Conservation (phyloP, 331 rosid genomes). For the Stylosanthes scabra region DNA sequence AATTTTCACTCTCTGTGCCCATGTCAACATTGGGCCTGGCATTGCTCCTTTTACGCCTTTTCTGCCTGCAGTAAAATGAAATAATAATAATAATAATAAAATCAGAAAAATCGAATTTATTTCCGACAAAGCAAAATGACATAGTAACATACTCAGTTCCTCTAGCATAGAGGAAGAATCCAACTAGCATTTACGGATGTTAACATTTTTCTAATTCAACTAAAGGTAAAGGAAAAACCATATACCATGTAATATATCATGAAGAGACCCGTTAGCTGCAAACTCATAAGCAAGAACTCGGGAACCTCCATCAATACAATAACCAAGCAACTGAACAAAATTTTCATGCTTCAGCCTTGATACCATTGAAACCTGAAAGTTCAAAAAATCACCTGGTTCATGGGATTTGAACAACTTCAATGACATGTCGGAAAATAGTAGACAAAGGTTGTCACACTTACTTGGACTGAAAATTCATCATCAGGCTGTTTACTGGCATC, state of each 20-base stretch:
- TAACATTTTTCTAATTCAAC: conserved; percentile 23
- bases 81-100: neutral
- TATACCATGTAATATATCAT: conserved; percentile 88
- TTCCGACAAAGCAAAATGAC: neutral
- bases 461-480: conserved; percentile 86
- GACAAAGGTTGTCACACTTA: conserved; percentile 33
- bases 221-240: conserved; percentile 35
- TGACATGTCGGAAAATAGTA: neutral
- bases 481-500: conserved; percentile 92
- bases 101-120: no score
- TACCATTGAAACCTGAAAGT: conserved; percentile 86
- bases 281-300: conserved; percentile 86
- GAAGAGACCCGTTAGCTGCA: conserved; percentile 95
- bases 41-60: conserved; percentile 94
- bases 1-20: conserved; percentile 93
- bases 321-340: conserved; percentile 81
- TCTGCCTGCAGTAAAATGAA: conserved; percentile 61
- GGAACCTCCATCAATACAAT: conserved; percentile 79
- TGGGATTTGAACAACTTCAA: conserved; percentile 26
- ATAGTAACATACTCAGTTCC: conserved; percentile 30
- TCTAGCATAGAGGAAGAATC: conserved; percentile 10
- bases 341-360: conserved; percentile 85
- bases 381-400: conserved; percentile 29
- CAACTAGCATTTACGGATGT: conserved; percentile 1
- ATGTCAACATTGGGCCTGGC: conserved; percentile 90